Percentiles rank a stretch among this genome's conserved stretches.
These are phyloP conservation scores for Raphanus hybrid DNA, from an alignment of 441 rosid genomes.

Conservation along the genomic window DNA sequence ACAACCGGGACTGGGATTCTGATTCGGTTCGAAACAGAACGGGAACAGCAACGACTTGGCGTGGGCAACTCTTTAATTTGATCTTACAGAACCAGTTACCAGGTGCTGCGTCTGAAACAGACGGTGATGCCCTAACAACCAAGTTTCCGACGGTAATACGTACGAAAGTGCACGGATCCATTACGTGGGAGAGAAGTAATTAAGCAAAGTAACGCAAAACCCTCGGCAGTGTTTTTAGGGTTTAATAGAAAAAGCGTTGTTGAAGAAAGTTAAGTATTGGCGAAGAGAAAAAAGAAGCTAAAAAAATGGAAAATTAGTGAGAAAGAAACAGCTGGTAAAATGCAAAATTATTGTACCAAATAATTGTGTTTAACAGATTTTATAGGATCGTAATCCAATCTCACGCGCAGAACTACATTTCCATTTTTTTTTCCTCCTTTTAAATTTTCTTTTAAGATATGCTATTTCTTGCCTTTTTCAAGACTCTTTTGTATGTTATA, in stretches of 20 bases:
- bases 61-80: neutral
- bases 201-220: neutral
- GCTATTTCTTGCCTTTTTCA: neutral
- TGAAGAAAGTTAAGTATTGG: neutral
- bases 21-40: neutral
- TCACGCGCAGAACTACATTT: neutral
- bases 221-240: conserved; percentile 1
- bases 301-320: neutral
- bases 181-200: neutral
- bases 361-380: neutral
- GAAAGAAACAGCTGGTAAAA: neutral
- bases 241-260: neutral
- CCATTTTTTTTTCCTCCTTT: neutral
- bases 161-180: conserved; percentile 23
- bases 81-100: neutral
- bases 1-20: neutral
- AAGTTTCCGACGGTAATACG: conserved; percentile 1
- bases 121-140: neutral
- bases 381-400: neutral
- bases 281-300: neutral
- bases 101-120: neutral
- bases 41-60: neutral
- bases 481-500: neutral
- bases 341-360: neutral
- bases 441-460: neutral